Evolutionary conservation across 2,329 filamentous ascomycete species (phyloP), one percentile per base, ranked within the genome.

Genomic region (Pochonia chlamydosporia): DNA sequence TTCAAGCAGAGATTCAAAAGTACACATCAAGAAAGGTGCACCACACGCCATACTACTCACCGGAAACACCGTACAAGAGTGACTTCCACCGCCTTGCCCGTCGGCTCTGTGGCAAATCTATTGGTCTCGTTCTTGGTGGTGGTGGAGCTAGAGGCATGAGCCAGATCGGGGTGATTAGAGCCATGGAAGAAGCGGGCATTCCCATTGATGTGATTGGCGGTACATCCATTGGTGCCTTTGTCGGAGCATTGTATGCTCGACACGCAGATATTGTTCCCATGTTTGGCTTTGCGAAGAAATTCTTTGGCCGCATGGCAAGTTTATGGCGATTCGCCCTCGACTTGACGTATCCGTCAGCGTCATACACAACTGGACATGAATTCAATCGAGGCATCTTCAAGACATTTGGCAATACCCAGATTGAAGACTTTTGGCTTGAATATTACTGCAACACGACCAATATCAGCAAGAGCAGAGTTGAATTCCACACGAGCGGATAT

Each of bases 381-480:
- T 99, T 99, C 78, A 99, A 99, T 59, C 87, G 93, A 6, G 93
- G 93, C 35, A 96, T 99, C 54, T 99, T 96, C 80, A 99, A 99
- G 67, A 90, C 92, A 0, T 96, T 99, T 63, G 93, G 91, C 13
- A 89, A 96, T 59, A 88, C 89, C 9, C 93, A 97, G 63, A 97
- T 99, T 49, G 93, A 99, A 68, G 93, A 99, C 65, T 99, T 97
- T 61, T 99, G 93, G 93, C 79, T 99, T 10, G 90, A 96, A 56
- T 99, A 89, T 64, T 99, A 99, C 70, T 99, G 95, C 77, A 99
- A 99, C 68, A 97, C 93, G 1, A 99, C 95, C 31, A 99, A 97
- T 66, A 97, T 99, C 68, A 95, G 87, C 71, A 95, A 95, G 66
- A 93, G 87, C 51, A 81, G 92, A 18, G 82, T 82, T 3, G 93